phyloP scores from a whole-genome alignment of 345 rosid genomes.

The Populus alba region DNA sequence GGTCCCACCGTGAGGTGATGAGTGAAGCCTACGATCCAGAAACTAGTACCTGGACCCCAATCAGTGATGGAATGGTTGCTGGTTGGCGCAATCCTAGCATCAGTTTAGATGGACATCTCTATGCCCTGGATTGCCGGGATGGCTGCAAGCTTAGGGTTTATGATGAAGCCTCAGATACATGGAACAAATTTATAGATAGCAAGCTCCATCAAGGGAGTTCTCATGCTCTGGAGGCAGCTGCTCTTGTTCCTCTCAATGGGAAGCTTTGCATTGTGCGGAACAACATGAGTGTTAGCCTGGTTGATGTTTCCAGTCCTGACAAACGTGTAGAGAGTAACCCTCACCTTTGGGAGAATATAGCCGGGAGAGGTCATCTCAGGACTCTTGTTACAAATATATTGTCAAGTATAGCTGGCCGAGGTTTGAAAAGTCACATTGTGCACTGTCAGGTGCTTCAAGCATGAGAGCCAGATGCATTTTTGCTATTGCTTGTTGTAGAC shows the following conservation, averaged over 20 bases:
- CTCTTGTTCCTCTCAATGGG: constrained; percentile 74
- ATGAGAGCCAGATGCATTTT: constrained; percentile 37
- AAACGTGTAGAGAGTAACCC: constrained; percentile 61
- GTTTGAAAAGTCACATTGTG: constrained; percentile 77
- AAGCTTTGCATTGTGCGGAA: constrained; percentile 90
- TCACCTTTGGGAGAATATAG: constrained; percentile 82
- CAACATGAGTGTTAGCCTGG: constrained; percentile 93
- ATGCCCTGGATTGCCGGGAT: constrained; percentile 83
- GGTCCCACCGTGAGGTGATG: constrained; percentile 81
- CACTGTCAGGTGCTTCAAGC: constrained; percentile 98
- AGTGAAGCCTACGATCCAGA: constrained; percentile 88
- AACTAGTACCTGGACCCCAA: constrained; percentile 63
- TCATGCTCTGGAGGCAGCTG: constrained; percentile 83
- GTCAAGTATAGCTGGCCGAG: constrained; percentile 97
- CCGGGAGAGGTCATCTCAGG: constrained; percentile 73
- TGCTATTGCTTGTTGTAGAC: constrained; percentile 12
- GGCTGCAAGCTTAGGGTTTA: constrained; percentile 87
- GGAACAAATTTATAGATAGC: constrained; percentile 87
- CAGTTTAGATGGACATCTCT: constrained; percentile 68
- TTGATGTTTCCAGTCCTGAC: constrained; percentile 76
- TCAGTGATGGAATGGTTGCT: constrained; percentile 78
- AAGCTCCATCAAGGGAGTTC: constrained; percentile 86
- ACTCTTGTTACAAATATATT: constrained; percentile 70
- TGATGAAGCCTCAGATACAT: constrained; percentile 66
- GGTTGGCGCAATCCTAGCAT: constrained; percentile 94